Base-by-base conservation (phyloP, 2,329 filamentous ascomycete species). In the Claviceps sp. region DNA sequence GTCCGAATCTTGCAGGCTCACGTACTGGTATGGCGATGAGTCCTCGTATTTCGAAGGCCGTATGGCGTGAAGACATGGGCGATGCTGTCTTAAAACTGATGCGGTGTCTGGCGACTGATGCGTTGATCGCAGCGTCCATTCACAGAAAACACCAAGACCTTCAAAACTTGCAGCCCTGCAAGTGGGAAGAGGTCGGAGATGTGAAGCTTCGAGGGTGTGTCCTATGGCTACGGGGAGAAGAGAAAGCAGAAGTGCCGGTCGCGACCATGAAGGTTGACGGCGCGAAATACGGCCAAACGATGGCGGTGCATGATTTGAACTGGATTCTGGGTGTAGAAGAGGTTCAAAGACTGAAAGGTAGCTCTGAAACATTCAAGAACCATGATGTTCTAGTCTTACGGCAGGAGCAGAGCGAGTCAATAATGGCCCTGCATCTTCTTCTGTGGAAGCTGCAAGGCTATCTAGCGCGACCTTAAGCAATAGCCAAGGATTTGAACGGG, bases 371-470 rank as follows among this genome's bases (percentile, higher is more conserved):
- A 22, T 68, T 75, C 22, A 59, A 56, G 2, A 61, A 70, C 0
- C 66, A 66, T 2, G 66, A 62, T 8, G 62, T 75, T 20, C 67
- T 72, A 50, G 64, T 79, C 53, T 58, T 79, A 50, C 64, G 59
- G 47, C 59, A 62, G 39, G 61, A 67, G 64, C 54, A 67, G 64
- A 57, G 65, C 58, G 54, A 56, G 45, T 64, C 67, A 39, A 75
- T 72, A 7, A 60, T 69, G 22, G 61, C 68, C 14, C 47, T 79
- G 45, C 75, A 79, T 61, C 52, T 72, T 51, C 66, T 71, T 50
- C 66, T 83, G 7, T 83, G 79, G 79, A 76, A 73, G 54, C 60
- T 83, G 8, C 75, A 82, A 54, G 78, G 77, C 1, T 83, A 78
- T 57, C 46, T 79, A 22, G 59, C 58, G 16, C 47, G 56, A 34